A percentile compares a stretch with the other conserved stretches of the same genome.
Evolutionary conservation across 1,284 basidiomycete genomes (phyloP).

Genomic region (Trametes hirsuta): DNA sequence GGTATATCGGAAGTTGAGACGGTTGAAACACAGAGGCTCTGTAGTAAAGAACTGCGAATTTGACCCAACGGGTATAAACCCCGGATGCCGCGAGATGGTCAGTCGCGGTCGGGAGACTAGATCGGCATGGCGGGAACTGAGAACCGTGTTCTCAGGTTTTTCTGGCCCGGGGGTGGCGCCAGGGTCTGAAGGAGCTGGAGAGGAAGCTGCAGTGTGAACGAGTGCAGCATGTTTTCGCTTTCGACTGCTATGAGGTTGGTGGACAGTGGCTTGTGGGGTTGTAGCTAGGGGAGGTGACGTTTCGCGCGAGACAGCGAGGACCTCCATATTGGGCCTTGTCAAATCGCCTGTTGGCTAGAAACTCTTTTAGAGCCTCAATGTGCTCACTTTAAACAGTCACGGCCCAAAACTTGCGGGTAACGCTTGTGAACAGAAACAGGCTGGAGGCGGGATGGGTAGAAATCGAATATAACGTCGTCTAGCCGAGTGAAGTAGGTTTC

Average conservation of each 20-base stretch:
- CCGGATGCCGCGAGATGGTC: slow-evolving; percentile 70
- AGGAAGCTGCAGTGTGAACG: slow-evolving; percentile 40
- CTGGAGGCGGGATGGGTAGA: too few relatives aligned
- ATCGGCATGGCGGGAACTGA: slow-evolving; percentile 60
- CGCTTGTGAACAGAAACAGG: neutral
- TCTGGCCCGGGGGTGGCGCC: slow-evolving; percentile 30
- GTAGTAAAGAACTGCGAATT: slow-evolving; percentile 63
- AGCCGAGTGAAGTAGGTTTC: too few relatives aligned
- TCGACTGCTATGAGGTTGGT: slow-evolving; percentile 23
- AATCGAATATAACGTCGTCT: too few relatives aligned
- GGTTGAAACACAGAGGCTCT: slow-evolving; percentile 73
- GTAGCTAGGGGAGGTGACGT: slow-evolving; percentile 40
- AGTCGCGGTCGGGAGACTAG: slow-evolving; percentile 67
- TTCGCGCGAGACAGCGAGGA: slow-evolving; percentile 37
- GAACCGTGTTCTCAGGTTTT: slow-evolving; percentile 46
- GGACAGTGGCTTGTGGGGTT: slow-evolving; percentile 19
- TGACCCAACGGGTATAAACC: slow-evolving; percentile 60
- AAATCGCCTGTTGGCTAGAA: slow-evolving; percentile 20
- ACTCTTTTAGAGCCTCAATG: neutral
- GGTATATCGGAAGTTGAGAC: slow-evolving; percentile 78
- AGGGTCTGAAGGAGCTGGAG: slow-evolving; percentile 50
- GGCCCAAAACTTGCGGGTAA: too few relatives aligned
- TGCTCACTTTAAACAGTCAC: slow-evolving; percentile 6
- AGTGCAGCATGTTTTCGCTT: slow-evolving; percentile 47
- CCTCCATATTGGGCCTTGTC: slow-evolving; percentile 32